phyloP scores from a whole-genome alignment of 768 basidiomycete species.

The Psilocybe azurescens region DNA sequence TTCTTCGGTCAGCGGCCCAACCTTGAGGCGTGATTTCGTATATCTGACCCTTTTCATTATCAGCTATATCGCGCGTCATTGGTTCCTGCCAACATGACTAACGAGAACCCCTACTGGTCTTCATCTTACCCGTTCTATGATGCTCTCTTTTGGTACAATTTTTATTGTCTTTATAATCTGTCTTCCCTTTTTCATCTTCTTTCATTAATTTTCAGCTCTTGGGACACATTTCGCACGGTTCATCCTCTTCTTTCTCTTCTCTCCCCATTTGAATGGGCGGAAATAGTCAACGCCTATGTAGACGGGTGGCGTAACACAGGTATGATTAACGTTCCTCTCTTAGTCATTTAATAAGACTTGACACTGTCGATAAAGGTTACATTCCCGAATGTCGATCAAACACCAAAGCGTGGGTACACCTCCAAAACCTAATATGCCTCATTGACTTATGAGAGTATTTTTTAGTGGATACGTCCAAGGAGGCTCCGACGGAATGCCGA shows the following conservation, averaged over 20 bases:
- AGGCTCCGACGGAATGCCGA: constrained; percentile 55
- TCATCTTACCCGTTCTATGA: constrained; percentile 54
- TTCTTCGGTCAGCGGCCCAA: constrained; percentile 42
- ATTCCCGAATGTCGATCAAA: constrained; percentile 57
- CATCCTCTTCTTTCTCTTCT: constrained; percentile 53
- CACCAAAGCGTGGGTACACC: constrained; percentile 46
- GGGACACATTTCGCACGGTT: constrained; percentile 59
- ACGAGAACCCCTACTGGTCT: constrained; percentile 57
- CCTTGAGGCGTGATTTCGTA: background rate
- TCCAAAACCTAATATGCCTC: background rate
- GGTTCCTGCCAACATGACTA: constrained; percentile 56
- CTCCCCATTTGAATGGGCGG: constrained; percentile 50
- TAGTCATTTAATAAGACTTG: background rate
- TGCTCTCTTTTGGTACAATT: constrained; percentile 51
- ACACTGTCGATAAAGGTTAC: constrained; percentile 35
- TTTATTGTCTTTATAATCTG: background rate
- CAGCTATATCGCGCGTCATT: constrained; percentile 55
- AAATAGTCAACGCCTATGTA: constrained; percentile 52
- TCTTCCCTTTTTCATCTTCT: constrained; percentile 1
- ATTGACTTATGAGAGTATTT: background rate
- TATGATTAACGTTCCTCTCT: constrained; percentile 13
- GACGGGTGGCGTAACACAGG: constrained; percentile 57
- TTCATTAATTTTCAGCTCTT: constrained; percentile 39
- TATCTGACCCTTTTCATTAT: background rate
- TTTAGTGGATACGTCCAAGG: constrained; percentile 54